phyloP scores from a whole-genome alignment of 768 basidiomycete genomes.

The Cystofilobasidium ferigula region DNA sequence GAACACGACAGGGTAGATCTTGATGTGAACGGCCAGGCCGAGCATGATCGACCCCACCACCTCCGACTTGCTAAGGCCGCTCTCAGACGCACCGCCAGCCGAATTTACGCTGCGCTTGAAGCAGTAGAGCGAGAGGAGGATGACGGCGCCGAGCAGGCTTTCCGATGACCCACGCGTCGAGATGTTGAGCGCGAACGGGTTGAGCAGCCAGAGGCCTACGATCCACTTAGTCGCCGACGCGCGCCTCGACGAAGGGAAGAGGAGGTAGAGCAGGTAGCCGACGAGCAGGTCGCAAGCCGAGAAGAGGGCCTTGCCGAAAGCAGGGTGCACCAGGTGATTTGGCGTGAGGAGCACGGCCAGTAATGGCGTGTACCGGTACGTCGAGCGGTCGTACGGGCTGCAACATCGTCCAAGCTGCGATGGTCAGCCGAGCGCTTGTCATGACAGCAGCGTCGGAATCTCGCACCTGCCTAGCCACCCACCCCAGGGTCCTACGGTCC shows the following conservation, averaged over 20 bases:
- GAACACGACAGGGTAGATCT: conserved; percentile 91
- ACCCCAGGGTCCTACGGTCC: conserved; percentile 29
- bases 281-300: conserved; percentile 70
- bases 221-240: conserved; percentile 48
- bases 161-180: conserved; percentile 96
- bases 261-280: conserved; percentile 43
- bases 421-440: conserved; percentile 9
- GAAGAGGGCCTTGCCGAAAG: conserved; percentile 86
- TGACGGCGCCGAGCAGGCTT: conserved; percentile 66
- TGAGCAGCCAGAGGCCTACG: conserved; percentile 63
- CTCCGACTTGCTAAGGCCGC: not conserved
- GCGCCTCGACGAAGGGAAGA: conserved; percentile 41
- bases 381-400: conserved; percentile 82
- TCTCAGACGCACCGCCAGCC: too few relatives aligned
- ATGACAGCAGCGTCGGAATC: not conserved
- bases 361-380: conserved; percentile 93
- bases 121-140: conserved; percentile 52
- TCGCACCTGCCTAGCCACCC: conserved; percentile 64
- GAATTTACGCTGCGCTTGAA: too few relatives aligned
- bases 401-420: too few relatives aligned
- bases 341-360: conserved; percentile 72
- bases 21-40: conserved; percentile 85
- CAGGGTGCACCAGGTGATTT: conserved; percentile 65
- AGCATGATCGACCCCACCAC: conserved; percentile 53
- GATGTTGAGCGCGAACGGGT: conserved; percentile 89